Percentiles rank a stretch among this genome's conserved stretches.
phyloP scores from a whole-genome alignment of 352 stramenopile species.

The Halophytophthora polymorphica region DNA sequence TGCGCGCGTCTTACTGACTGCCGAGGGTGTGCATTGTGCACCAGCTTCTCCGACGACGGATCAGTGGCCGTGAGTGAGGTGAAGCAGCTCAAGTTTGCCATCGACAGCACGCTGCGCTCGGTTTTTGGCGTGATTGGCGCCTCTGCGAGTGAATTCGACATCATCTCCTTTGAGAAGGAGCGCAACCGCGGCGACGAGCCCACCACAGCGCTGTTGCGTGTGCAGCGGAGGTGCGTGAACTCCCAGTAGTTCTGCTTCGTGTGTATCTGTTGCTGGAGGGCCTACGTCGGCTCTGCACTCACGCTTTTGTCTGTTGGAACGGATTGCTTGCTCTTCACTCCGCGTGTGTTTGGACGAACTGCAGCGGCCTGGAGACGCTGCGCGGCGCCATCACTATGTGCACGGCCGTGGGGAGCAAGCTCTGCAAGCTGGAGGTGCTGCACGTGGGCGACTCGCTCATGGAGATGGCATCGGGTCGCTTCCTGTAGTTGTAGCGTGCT shows the following conservation, averaged over 20 bases:
- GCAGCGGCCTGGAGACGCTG: slow-evolving; percentile 52
- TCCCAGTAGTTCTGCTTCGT: not conserved
- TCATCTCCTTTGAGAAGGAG: slow-evolving; percentile 43
- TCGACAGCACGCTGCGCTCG: slow-evolving; percentile 68
- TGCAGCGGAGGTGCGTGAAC: slow-evolving; percentile 39
- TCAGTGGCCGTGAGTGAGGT: slow-evolving; percentile 33
- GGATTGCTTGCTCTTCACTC: not conserved
- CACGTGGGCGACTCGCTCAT: slow-evolving; percentile 62
- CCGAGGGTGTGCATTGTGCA: not conserved
- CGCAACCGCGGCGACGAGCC: slow-evolving; percentile 31
- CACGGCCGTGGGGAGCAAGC: slow-evolving; percentile 57
- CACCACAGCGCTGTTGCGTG: slow-evolving; percentile 52
- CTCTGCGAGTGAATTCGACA: slow-evolving; percentile 62
- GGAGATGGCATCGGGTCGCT: slow-evolving; percentile 60
- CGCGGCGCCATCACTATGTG: slow-evolving; percentile 75
- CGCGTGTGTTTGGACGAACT: not conserved
- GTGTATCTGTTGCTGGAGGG: too few species aligned
- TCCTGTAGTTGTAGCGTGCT: too few species aligned
- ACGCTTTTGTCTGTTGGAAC: not conserved
- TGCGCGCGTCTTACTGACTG: not conserved
- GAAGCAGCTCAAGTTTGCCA: slow-evolving; percentile 67
- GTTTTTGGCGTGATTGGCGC: slow-evolving; percentile 67
- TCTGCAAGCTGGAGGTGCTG: slow-evolving; percentile 62
- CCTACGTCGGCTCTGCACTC: not conserved
- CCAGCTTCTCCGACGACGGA: slow-evolving; percentile 56